Conservation (phyloP, 1,284 basidiomycete species). For the Ustilago nuda region DNA sequence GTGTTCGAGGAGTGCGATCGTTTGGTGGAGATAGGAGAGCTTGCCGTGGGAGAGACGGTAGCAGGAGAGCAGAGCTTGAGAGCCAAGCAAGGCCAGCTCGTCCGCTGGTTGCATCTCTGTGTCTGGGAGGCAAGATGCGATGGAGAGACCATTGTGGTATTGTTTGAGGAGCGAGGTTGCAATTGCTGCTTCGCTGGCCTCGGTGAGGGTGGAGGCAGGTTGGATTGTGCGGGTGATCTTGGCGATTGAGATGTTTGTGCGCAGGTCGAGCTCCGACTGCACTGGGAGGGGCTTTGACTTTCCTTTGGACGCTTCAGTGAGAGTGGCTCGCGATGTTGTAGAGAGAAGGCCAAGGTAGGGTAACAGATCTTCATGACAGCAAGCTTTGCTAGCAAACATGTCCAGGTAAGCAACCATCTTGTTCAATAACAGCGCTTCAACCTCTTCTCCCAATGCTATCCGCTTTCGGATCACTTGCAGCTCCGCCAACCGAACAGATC, state of each 20-base stretch:
- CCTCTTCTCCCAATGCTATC: neutral
- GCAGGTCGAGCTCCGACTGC: slow-evolving; percentile 26
- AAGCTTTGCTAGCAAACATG: slow-evolving; percentile 80
- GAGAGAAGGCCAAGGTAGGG: slow-evolving; percentile 74
- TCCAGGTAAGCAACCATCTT: slow-evolving; percentile 75
- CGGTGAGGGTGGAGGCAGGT: slow-evolving; percentile 10
- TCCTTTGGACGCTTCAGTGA: slow-evolving; percentile 6
- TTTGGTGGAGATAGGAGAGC: slow-evolving; percentile 20
- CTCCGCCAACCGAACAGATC: slow-evolving; percentile 80
- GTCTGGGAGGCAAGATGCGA: slow-evolving; percentile 74
- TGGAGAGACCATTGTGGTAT: slow-evolving; percentile 75
- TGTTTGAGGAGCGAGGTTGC: slow-evolving; percentile 52
- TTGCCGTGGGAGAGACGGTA: slow-evolving; percentile 22
- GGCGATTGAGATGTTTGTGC: slow-evolving; percentile 41
- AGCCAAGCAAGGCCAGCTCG: slow-evolving; percentile 81
- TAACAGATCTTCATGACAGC: slow-evolving; percentile 84
- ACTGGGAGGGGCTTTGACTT: slow-evolving; percentile 17
- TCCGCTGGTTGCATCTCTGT: slow-evolving; percentile 89
- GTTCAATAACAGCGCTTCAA: slow-evolving; percentile 9
- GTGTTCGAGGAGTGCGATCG: slow-evolving; percentile 40
- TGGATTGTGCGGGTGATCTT: slow-evolving; percentile 46
- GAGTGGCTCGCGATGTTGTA: slow-evolving; percentile 69
- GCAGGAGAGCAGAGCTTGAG: slow-evolving; percentile 76
- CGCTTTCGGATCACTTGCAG: slow-evolving; percentile 66
- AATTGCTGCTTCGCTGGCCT: slow-evolving; percentile 15